Base-by-base conservation (phyloP, 345 rosid species). In the Carallia pectinifolia region DNA sequence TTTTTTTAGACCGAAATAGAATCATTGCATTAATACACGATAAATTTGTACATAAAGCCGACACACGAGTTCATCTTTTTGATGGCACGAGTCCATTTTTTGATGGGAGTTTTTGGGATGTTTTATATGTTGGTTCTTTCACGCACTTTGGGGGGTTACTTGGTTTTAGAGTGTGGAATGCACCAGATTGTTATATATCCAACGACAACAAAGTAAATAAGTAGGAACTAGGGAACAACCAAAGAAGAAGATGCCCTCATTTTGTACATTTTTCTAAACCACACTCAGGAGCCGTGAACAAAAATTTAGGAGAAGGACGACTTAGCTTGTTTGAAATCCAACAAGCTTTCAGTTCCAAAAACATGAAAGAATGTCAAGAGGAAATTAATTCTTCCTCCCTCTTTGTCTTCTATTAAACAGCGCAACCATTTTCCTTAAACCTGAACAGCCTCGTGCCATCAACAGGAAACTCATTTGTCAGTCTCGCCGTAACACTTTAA, bases 261-360 rank as follows among this genome's bases (percentile, higher is more conserved):
- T 61, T 61, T 47, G 10, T 67, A 44, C 36, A 73, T 7, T 52
- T 52, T 19, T 50, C 6, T 37, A 55, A 58, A 66, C 39, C 70
- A 40, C 65, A 50, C 67, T n/a, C 53, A 34, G 56, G 27, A 58
- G 15, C 79, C 44, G 36, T 54, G 56, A 58, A 44, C 54, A 44
- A 34, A 19, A 62, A 71, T 80, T 64, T 61, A 71, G 68, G 47
- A 13, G 53, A 74, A 44, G 37, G 16, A n/a, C 58, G 61, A 66
- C 60, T 23, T 23, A 23, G 81, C 72, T 55, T 50, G 76, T 55
- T 53, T 13, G 2, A 17, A 69, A 36, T 59, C 58, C 68, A 63
- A 62, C 73, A 55, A 71, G 72, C 69, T 64, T n/a, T 38, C 8
- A 23, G 23, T 23, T 23, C 23, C 23, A 23, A 67, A 71, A 54